phyloP scores from a whole-genome alignment of 495 filamentous ascomycete genomes.

The Lineolata rhizophorae region DNA sequence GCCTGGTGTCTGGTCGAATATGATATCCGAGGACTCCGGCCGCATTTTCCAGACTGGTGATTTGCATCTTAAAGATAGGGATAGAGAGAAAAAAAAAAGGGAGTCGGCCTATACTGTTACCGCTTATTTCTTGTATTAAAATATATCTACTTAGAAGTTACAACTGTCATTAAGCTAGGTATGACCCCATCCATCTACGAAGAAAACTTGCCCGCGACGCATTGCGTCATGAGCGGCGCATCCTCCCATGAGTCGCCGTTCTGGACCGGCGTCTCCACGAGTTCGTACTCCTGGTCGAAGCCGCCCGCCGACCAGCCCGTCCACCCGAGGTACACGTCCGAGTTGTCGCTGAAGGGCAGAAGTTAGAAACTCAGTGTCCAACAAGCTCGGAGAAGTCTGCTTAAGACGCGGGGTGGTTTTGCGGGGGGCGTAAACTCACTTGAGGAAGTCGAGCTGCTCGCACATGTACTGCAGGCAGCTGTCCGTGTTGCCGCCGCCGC shows the following conservation, averaged over 20 bases:
- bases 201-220: neutral
- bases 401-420: neutral
- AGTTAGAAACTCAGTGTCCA: neutral
- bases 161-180: too few relatives aligned
- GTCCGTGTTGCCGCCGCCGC: conserved; percentile 27
- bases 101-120: too few relatives aligned
- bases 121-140: too few relatives aligned
- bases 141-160: too few relatives aligned
- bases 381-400: too few relatives aligned
- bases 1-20: too few relatives aligned
- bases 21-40: too few relatives aligned
- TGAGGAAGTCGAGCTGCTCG: conserved; percentile 24
- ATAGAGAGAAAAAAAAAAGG: too few relatives aligned
- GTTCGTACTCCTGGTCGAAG: conserved; percentile 24
- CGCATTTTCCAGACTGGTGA: too few relatives aligned
- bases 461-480: conserved; percentile 22
- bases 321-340: conserved; percentile 30
- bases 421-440: conserved; percentile 6
- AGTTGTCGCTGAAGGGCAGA: conserved; percentile 18
- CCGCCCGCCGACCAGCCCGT: conserved; percentile 29
- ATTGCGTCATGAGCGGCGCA: neutral
- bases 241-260: conserved; percentile 20
- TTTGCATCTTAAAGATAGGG: too few relatives aligned
- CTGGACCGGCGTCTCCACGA: conserved; percentile 23
- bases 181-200: too few relatives aligned